Evolutionary conservation across 495 filamentous ascomycete genomes (phyloP).

Genomic region (Oidiodendron maius): DNA sequence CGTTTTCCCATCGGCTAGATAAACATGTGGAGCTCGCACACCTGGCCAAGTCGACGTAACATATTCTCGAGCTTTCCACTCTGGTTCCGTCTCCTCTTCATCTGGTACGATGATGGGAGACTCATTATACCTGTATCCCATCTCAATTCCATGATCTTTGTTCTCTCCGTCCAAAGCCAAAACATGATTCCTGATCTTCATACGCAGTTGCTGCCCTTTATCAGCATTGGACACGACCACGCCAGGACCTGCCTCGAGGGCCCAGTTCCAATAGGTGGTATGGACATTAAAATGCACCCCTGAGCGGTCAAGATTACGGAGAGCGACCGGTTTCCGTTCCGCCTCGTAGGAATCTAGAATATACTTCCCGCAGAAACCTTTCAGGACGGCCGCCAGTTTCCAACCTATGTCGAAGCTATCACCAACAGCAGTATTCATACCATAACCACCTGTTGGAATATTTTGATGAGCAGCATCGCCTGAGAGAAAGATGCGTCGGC

Average conservation of each 20-base stretch:
- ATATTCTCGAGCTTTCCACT: constrained; percentile 19
- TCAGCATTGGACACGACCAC: not conserved
- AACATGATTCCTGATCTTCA: not conserved
- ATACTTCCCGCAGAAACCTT: constrained; percentile 15
- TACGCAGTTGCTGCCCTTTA: not conserved
- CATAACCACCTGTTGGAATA: constrained; percentile 24
- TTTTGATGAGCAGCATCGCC: constrained; percentile 38
- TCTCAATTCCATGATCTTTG: constrained; percentile 24
- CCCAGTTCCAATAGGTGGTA: no score
- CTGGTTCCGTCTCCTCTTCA: constrained; percentile 2
- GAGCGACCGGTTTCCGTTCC: constrained; percentile 21
- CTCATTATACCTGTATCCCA: constrained; percentile 24
- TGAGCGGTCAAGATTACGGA: constrained; percentile 1
- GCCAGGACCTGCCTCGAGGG: not conserved
- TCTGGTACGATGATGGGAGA: constrained; percentile 17
- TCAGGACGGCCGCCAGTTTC: constrained; percentile 24
- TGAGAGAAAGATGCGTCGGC: constrained; percentile 39
- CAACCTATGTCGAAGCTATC: constrained; percentile 29
- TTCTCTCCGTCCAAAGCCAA: not conserved
- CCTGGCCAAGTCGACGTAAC: constrained; percentile 26
- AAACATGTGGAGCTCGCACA: constrained; percentile 28
- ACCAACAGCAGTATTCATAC: constrained; percentile 29
- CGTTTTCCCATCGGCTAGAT: constrained; percentile 22
- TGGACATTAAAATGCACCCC: not conserved
- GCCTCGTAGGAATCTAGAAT: constrained; percentile 20